Base-by-base conservation (phyloP, 176 grass and related monocot species). In the Rhynchospora breviuscula region DNA sequence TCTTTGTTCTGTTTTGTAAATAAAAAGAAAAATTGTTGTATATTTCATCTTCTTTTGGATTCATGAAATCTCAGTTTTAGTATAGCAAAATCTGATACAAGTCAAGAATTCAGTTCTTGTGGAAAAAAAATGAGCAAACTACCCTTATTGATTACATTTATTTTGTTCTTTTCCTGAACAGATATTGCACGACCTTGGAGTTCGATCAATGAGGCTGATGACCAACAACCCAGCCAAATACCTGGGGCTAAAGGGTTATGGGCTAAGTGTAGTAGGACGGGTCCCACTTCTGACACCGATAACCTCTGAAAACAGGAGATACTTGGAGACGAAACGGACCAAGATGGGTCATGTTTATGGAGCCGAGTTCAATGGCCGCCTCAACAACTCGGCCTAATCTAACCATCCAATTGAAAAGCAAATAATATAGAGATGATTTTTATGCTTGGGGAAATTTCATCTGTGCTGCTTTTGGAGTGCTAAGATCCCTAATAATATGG, bases 151-250 rank as follows among this genome's bases (percentile, higher is more conserved):
- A 52, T 53, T 48, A 8, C 54, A 47, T 33, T 59, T 87, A 59
- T 33, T 63, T 43, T 67, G 67, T 10, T 49, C 77, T 86, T 48
- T 22, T 69, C 64, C 3, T 68, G 2, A 88, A 72, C 51, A 97
- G 94, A 97, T 97, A 81, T 44, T 97, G 43, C 88, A 76, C 1
- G 94, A 97, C 80, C 77, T 97, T 6, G 91, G 94, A 25, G 91
- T 97, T 71, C 94, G 90, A 80, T 93, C 94, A 0, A 97, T 97
- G 91, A 92, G 81, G 77, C 15, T 97, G 25, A 94, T 97, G 94
- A 97, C 94, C 6, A 97, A 97, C 61, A 97, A 97, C 65, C 94
- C 94, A 14, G 85, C 94, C 65, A 97, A 97, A 78, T 97, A 97
- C 76, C 40, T 79, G 31, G 94, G 94, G 74, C 88, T 97, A 1